Evolutionary conservation across 257 asterid genomes (phyloP).

Genomic region (Solanum habrochaites): DNA sequence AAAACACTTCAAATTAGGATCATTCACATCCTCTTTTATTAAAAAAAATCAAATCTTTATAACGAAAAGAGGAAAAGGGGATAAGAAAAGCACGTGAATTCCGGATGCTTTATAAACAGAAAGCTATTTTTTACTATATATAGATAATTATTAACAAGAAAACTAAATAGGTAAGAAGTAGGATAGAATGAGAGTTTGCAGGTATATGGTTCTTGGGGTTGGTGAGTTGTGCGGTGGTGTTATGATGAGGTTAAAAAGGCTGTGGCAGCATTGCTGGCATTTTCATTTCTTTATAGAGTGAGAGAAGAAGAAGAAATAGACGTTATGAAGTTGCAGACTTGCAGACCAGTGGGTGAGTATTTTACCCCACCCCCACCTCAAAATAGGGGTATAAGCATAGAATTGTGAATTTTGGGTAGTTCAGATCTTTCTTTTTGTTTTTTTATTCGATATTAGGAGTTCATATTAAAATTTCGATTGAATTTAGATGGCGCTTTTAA

Average conservation of each 20-base stretch:
- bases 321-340: conserved; percentile 23
- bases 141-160: conserved; percentile 2
- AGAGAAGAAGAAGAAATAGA: conserved; percentile 12
- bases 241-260: background rate
- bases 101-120: conserved; percentile 29
- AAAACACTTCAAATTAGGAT: background rate
- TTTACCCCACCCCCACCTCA: background rate
- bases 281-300: conserved; percentile 11
- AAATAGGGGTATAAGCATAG: background rate
- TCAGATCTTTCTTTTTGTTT: background rate
- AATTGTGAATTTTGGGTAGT: background rate
- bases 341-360: background rate
- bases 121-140: conserved; percentile 7
- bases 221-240: background rate
- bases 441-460: too few species aligned
- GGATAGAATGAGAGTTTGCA: conserved; percentile 6
- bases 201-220: background rate
- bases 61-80: background rate
- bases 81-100: conserved; percentile 46
- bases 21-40: background rate
- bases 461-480: too few species aligned
- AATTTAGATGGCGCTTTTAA: accelerated
- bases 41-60: background rate
- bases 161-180: background rate
- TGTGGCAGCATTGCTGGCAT: conserved; percentile 12